Base-by-base conservation (phyloP, 2,329 filamentous ascomycete species). In the Fusarium buharicum region DNA sequence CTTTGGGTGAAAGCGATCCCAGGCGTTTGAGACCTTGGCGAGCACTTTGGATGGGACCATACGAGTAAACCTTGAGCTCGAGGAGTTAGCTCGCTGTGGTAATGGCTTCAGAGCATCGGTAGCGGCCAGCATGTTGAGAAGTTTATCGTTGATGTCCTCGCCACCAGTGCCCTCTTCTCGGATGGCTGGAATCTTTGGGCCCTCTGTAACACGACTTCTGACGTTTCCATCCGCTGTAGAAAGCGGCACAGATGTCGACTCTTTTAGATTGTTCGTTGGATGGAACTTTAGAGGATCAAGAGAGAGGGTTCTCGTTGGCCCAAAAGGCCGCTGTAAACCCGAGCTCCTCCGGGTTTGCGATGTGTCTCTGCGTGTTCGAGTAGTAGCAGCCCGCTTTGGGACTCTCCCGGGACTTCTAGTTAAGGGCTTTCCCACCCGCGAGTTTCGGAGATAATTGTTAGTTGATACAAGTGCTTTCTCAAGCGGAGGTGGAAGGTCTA, bases 81-180 rank as follows among this genome's bases (percentile, higher is more conserved):
- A 48, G 4, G 48, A 63, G 18, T 51, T 47, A 22, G 44, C 33
- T 6, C 48, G 41, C 3, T 54, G 50, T n/a, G 62, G 50, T 4
- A 55, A 61, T 22, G 75, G 71, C 51, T 77, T 78, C 6, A 77
- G 60, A 12, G 70, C 67, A 30, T 75, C 55, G 3, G 71, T 76
- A 6, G 75, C 74, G 11, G 76, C 72, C 20, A 79, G 60, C 76
- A 78, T 79, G 12, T 72, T 72, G 5, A 51, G 49, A 11, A 77
- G 59, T 53, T 78, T 78, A n/a, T 71, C 52, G 22, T 71, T 70
- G 27, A 78, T 70, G 22, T 72, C 67, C 4, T 72, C 66, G 13
- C 70, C 52, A 17, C 55, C 57, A 10, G 41, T 34, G 39, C 37
- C 46, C 18, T 55, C 53, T 24, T 30, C 33, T 47, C 16, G 30